Base-by-base conservation (phyloP, 805 yeast species). In the Teunomyces atbi region DNA sequence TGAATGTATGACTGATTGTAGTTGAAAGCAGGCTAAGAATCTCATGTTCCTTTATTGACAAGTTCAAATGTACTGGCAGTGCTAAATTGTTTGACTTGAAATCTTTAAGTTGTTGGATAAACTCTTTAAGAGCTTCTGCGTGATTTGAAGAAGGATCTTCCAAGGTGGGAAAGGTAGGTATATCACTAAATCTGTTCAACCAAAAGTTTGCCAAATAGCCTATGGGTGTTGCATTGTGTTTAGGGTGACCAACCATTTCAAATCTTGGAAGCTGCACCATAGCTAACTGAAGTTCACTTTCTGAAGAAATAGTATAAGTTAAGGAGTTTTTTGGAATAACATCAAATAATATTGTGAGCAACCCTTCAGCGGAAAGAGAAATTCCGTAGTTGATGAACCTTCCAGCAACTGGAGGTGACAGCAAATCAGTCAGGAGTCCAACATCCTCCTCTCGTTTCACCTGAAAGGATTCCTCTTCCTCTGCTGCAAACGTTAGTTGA, bases 231-330 rank as follows among this genome's bases (percentile, higher is more conserved):
- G 28, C 23, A 13, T 42, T 32, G 11, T 27, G 16, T 5, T 6
- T 21, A 2, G 18, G 11, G 7, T 33, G 33, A 5, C 18, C 32
- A 5, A 11, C 15, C 11, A 19, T 27, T 13, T 26, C n/a, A 13
- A 32, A 32, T 4, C 48, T 50, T 4, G 44, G 50, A 2, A 59
- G 23, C n/a, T 52, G 48, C 1, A 66, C 35, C 38, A 67, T 63
- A 1, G 61, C 67, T 4, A 67, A 45, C 7, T 55, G 49, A 20
- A 58, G 55, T 15, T 61, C 64, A 15, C 53, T 52, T 45, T 57
- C 58, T 7, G 70, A 59, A 21, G 51, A 42, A 32, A 60, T 62
- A 12, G 56, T 53, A 46, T 68, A 66, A 44, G 58, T 58, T 6
- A 66, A 44, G 7, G 55, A 57, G 43, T 61, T 57, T 27, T 57